Evolutionary conservation across 2,329 filamentous ascomycete species (phyloP).

Genomic region (Xylaria sp.): DNA sequence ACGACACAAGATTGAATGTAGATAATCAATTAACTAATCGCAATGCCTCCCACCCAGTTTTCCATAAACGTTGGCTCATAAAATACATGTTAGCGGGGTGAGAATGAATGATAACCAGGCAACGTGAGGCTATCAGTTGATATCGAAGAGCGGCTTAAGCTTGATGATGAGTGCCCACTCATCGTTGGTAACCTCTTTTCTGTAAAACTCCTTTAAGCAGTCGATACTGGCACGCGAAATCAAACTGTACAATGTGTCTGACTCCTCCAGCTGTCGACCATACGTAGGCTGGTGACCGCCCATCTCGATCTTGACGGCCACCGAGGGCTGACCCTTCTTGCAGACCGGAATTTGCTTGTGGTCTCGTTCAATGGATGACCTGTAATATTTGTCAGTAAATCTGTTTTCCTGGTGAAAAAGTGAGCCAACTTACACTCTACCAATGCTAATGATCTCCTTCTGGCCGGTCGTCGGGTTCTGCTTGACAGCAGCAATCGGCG

Average conservation of each 20-base stretch:
- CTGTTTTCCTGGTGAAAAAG: not conserved
- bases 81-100: too few species aligned
- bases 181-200: constrained; percentile 55
- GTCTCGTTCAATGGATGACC: constrained; percentile 93
- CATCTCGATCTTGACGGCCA: constrained; percentile 96
- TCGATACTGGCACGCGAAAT: constrained; percentile 88
- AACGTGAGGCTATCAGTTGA: constrained; percentile 46
- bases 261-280: constrained; percentile 90
- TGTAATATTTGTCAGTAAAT: constrained; percentile 38
- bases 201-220: constrained; percentile 92
- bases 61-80: too few species aligned
- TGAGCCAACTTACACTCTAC: constrained; percentile 74
- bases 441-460: constrained; percentile 79
- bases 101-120: too few species aligned
- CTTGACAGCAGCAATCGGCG: constrained; percentile 83
- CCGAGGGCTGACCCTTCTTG: constrained; percentile 95
- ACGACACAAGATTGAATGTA: too few species aligned
- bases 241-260: constrained; percentile 78
- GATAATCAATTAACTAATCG: too few species aligned
- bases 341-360: constrained; percentile 90
- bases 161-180: constrained; percentile 95
- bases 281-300: constrained; percentile 88
- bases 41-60: too few species aligned
- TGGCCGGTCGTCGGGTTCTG: constrained; percentile 69
- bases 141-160: constrained; percentile 90